Conservation (phyloP, 306 rosid genomes). For the Corylus heterophylla region DNA sequence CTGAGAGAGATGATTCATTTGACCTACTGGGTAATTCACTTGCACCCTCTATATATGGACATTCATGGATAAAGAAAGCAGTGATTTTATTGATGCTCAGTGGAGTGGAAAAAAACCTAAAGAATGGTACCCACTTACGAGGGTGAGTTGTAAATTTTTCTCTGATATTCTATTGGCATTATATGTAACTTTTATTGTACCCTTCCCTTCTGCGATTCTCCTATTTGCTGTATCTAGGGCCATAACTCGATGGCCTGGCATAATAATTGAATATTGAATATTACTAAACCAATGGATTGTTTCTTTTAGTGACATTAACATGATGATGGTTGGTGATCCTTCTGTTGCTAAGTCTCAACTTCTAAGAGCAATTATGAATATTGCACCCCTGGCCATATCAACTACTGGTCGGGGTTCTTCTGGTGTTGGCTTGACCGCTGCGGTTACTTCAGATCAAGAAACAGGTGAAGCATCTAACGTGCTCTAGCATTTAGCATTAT, state of each 20-base stretch:
- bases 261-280: conserved; percentile 7
- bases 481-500: conserved; percentile 3
- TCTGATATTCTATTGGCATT: background rate
- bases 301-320: conserved; percentile 83
- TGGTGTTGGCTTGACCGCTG: conserved; percentile 99
- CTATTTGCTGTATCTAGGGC: conserved; percentile 1
- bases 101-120: conserved; percentile 96
- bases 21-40: conserved; percentile 92
- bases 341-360: conserved; percentile 99
- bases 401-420: conserved; percentile 99
- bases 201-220: background rate
- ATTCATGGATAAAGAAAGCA: conserved; percentile 97
- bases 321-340: conserved; percentile 99
- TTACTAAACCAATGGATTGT: conserved; percentile 18
- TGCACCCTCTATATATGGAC: conserved; percentile 97
- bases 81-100: conserved; percentile 90
- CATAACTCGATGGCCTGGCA: background rate
- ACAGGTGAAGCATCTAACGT: conserved; percentile 57
- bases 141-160: conserved; percentile 63
- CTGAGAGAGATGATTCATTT: conserved; percentile 86
- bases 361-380: conserved; percentile 89
- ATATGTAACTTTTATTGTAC: background rate
- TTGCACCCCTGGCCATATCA: conserved; percentile 95
- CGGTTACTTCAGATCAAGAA: conserved; percentile 98
- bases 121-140: conserved; percentile 94